phyloP scores from a whole-genome alignment of 2,329 filamentous ascomycete genomes.

The Fusarium nelsonii region DNA sequence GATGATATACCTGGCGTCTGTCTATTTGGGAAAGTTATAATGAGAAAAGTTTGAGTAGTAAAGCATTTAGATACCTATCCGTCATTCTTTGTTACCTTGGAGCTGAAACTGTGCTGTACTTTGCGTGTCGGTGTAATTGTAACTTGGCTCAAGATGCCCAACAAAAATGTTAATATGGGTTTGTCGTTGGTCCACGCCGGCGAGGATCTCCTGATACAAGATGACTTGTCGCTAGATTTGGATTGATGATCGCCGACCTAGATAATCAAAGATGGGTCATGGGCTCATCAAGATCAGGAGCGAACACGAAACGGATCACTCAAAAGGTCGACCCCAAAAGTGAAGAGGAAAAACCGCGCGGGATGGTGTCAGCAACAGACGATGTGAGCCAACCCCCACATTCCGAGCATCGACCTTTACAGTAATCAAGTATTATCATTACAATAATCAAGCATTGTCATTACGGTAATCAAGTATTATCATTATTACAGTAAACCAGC shows the following conservation, averaged over 20 bases:
- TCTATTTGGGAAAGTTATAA: constrained; percentile 15
- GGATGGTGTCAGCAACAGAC: constrained; percentile 39
- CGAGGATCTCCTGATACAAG: constrained; percentile 1
- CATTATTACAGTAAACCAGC: too few species aligned
- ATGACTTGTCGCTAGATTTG: constrained; percentile 2
- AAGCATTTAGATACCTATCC: constrained; percentile 11
- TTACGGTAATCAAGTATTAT: too few species aligned
- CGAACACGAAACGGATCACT: constrained; percentile 24
- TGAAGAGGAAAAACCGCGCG: constrained; percentile 10
- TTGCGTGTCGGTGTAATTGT: neutral
- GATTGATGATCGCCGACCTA: constrained; percentile 11
- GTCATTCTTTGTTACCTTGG: neutral
- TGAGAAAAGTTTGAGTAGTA: constrained; percentile 28
- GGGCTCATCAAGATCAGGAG: constrained; percentile 17
- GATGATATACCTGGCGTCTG: constrained; percentile 41
- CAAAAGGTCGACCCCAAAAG: constrained; percentile 6
- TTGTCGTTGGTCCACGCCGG: neutral
- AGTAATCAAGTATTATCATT: too few species aligned
- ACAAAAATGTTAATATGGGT: neutral
- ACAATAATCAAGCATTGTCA: too few species aligned
- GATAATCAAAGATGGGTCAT: constrained; percentile 38
- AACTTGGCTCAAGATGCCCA: neutral
- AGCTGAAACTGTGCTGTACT: neutral
- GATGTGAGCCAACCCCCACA: constrained; percentile 18
- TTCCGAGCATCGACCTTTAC: neutral